A percentile compares a stretch with the other conserved stretches of the same genome.
Evolutionary conservation across 148 eudicot genomes (phyloP).

Genomic region (Rheum nobile): DNA sequence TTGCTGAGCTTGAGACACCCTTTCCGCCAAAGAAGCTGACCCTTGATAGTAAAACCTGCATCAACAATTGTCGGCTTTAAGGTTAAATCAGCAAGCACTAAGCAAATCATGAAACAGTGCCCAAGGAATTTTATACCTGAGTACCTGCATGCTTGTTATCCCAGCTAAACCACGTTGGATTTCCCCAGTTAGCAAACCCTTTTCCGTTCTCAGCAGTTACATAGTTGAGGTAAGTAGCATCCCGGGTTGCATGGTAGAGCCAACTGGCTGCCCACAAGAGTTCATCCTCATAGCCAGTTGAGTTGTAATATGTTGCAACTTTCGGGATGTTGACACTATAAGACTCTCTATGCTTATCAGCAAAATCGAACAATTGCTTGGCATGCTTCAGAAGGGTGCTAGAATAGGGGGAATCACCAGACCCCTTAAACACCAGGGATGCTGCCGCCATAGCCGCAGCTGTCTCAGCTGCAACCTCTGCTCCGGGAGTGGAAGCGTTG

Average conservation of each 20-base stretch:
- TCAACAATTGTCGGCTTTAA: neutral
- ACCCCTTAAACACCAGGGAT: slow-evolving; percentile 63
- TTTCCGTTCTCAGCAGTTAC: slow-evolving; percentile 57
- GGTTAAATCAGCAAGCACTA: neutral
- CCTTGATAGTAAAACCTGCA: slow-evolving; percentile 83
- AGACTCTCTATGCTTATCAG: slow-evolving; percentile 48
- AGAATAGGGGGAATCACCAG: slow-evolving; percentile 48
- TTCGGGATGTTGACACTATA: slow-evolving; percentile 70
- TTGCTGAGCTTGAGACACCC: slow-evolving; percentile 39
- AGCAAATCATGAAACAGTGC: neutral
- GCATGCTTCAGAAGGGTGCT: slow-evolving; percentile 61
- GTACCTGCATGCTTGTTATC: slow-evolving; percentile 86
- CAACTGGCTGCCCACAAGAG: slow-evolving; percentile 95
- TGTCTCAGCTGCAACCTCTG: slow-evolving; percentile 93
- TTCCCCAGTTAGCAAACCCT: slow-evolving; percentile 50
- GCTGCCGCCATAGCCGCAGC: slow-evolving; percentile 96
- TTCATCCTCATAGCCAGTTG: slow-evolving; percentile 84
- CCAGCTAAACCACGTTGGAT: slow-evolving; percentile 94
- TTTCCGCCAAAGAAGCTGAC: slow-evolving; percentile 58
- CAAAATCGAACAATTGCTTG: slow-evolving; percentile 55
- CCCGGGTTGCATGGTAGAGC: slow-evolving; percentile 85
- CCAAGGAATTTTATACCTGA: slow-evolving; percentile 34
- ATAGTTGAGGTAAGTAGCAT: slow-evolving; percentile 44
- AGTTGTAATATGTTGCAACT: slow-evolving; percentile 63
- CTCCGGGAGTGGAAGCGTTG: slow-evolving; percentile 59